A percentile compares a stretch with the other conserved stretches of the same genome.
Conservation (phyloP, 148 eudicot genomes). For the Vaccinium macrocarpon region DNA sequence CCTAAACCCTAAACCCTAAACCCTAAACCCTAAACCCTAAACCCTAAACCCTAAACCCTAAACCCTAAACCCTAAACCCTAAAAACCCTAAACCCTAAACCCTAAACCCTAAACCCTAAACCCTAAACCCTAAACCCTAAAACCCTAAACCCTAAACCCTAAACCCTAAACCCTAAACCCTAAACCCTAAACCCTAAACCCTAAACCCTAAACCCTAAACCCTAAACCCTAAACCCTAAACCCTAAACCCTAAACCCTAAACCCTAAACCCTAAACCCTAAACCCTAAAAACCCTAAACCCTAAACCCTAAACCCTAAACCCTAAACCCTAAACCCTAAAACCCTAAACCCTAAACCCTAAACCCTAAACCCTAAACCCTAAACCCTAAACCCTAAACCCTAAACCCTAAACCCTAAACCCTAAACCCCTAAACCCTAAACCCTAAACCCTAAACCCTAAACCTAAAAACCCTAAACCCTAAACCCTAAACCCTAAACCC, state of each 20-base stretch:
- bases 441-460: neutral
- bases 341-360: too few relatives aligned
- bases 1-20: constrained; percentile 9
- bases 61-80: too few relatives aligned
- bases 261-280: neutral
- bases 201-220: constrained; percentile 4
- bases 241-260: neutral
- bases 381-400: constrained; percentile 13
- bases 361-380: neutral
- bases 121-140: constrained; percentile 12
- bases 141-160: constrained; percentile 16
- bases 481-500: neutral
- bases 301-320: neutral
- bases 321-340: neutral
- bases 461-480: too few relatives aligned
- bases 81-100: neutral
- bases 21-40: constrained; percentile 9
- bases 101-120: constrained; percentile 3
- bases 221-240: neutral
- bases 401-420: neutral
- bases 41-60: neutral
- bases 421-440: too few relatives aligned
- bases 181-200: constrained; percentile 14
- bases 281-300: neutral
- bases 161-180: constrained; percentile 15